These are phyloP conservation scores for Perkinsus olseni DNA, from an alignment of 169 alveolate species.

Conservation along the genomic window DNA sequence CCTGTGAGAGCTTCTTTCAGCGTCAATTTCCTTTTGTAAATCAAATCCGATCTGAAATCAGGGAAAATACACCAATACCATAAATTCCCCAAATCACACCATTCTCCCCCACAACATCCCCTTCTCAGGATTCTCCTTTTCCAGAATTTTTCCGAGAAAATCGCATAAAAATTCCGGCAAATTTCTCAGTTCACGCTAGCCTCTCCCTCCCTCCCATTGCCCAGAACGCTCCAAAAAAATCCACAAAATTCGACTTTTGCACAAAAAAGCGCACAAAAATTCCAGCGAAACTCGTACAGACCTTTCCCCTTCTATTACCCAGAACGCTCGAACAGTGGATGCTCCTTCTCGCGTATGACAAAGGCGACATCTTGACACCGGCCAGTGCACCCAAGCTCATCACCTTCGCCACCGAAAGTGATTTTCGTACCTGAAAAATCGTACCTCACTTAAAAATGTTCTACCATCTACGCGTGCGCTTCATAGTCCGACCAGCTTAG, in stretches of 20 bases:
- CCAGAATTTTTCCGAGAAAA: no score
- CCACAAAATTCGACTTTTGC: no score
- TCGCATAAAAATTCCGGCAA: no score
- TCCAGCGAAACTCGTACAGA: background rate
- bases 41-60: background rate
- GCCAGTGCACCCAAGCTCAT: background rate
- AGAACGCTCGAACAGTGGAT: background rate
- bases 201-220: no score
- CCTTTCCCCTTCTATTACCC: no score
- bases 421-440: background rate
- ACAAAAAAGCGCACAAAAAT: no score
- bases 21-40: background rate
- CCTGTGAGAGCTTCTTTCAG: background rate
- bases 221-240: no score
- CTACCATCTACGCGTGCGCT: no score
- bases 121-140: no score
- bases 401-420: background rate
- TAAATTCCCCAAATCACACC: background rate
- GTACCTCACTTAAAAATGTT: no score
- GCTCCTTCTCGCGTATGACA: background rate
- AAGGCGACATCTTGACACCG: background rate
- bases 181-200: no score
- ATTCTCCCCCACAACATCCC: background rate
- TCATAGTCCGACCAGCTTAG: no score
- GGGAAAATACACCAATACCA: background rate